These are phyloP conservation scores for Penicillium digitatum DNA, from an alignment of 2,329 filamentous ascomycete species.

Conservation along the genomic window DNA sequence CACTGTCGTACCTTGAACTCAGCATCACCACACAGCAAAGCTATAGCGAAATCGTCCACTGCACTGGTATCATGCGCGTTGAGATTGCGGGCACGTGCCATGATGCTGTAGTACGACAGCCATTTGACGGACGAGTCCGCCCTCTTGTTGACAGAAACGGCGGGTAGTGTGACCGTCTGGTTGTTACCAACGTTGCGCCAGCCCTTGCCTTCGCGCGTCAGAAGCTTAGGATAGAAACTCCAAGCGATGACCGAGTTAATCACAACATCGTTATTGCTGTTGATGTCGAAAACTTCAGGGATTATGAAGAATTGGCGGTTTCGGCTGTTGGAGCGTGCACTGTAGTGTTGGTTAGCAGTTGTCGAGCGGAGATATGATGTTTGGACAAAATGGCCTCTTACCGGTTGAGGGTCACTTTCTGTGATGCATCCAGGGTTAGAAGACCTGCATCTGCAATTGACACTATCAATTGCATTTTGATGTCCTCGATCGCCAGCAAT, in stretches of 20 bases:
- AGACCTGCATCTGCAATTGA: slow-evolving; percentile 83
- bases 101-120: slow-evolving; percentile 94
- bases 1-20: slow-evolving; percentile 68
- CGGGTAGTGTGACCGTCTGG: slow-evolving; percentile 80
- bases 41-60: slow-evolving; percentile 75
- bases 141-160: slow-evolving; percentile 81
- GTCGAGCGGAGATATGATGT: background rate
- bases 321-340: slow-evolving; percentile 59
- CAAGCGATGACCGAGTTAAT: slow-evolving; percentile 80
- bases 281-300: slow-evolving; percentile 67
- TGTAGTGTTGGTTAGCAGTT: slow-evolving; percentile 19
- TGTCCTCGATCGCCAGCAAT: slow-evolving; percentile 85
- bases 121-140: slow-evolving; percentile 58
- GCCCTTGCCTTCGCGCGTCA: slow-evolving; percentile 78
- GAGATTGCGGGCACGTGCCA: slow-evolving; percentile 74
- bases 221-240: slow-evolving; percentile 92
- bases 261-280: slow-evolving; percentile 76
- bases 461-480: slow-evolving; percentile 85
- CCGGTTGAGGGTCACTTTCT: slow-evolving; percentile 65
- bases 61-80: slow-evolving; percentile 87
- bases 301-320: slow-evolving; percentile 78
- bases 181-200: slow-evolving; percentile 92
- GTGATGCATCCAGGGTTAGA: slow-evolving; percentile 67
- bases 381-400: slow-evolving; percentile 31
- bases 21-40: slow-evolving; percentile 80